Conservation (phyloP, 371 early-diverging fungal species). For the Mucor sp. region DNA sequence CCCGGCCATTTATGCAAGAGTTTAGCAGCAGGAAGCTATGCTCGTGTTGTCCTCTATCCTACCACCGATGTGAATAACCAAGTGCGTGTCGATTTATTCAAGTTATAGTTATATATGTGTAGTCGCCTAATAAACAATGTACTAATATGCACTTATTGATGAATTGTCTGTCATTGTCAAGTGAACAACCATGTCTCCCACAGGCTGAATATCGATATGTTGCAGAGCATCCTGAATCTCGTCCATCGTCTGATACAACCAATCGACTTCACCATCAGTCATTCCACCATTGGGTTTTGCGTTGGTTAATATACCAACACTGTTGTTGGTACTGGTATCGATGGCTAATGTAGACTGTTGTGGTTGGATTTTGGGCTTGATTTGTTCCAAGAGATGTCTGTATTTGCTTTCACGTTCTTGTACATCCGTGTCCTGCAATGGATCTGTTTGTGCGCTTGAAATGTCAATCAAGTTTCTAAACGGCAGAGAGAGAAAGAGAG, state of each 20-base stretch:
- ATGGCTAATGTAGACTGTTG: background rate
- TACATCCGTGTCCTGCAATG: constrained; percentile 47
- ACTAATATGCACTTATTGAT: constrained; percentile 21
- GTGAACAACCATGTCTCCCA: constrained; percentile 55
- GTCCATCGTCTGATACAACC: constrained; percentile 47
- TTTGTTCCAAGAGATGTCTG: constrained; percentile 53
- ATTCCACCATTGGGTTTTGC: constrained; percentile 34
- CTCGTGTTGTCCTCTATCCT: constrained; percentile 69
- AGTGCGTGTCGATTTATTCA: constrained; percentile 64
- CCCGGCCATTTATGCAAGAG: constrained; percentile 74
- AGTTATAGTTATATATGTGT: constrained; percentile 44
- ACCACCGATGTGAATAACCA: constrained; percentile 33
- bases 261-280: constrained; percentile 30
- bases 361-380: constrained; percentile 62
- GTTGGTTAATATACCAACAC: constrained; percentile 14
- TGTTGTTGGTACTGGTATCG: constrained; percentile 14
- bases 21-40: constrained; percentile 76
- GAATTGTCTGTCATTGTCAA: constrained; percentile 38
- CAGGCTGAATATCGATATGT: constrained; percentile 43
- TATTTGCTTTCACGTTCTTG: constrained; percentile 52
- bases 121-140: background rate
- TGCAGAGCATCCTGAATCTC: constrained; percentile 47
- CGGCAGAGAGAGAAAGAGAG: background rate
- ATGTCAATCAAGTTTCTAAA: constrained; percentile 54
- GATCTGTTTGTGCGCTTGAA: constrained; percentile 46